phyloP scores from a whole-genome alignment of 495 filamentous ascomycete genomes.

The Tuber microsphaerosporum region DNA sequence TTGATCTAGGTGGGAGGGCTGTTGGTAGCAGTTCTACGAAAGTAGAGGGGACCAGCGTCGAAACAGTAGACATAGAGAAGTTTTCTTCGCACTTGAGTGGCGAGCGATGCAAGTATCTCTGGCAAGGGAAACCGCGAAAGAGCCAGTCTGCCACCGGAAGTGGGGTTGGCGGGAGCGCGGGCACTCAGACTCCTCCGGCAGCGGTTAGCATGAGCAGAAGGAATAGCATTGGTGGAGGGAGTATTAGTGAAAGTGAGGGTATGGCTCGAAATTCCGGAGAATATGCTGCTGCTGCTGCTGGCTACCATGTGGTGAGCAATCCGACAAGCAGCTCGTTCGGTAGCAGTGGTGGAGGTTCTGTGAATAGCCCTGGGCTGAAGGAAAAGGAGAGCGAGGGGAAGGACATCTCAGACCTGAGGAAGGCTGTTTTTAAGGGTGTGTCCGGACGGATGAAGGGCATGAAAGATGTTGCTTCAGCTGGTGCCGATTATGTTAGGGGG shows the following conservation, averaged over 20 bases:
- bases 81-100: conserved; percentile 71
- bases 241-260: conserved; percentile 59
- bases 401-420: conserved; percentile 48
- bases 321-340: conserved; percentile 25
- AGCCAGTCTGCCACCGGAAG: conserved; percentile 5
- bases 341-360: conserved; percentile 8
- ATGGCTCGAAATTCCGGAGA: conserved; percentile 18
- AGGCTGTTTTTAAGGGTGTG: conserved; percentile 68
- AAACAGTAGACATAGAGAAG: conserved; percentile 79
- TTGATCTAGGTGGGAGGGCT: conserved; percentile 89
- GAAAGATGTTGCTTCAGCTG: conserved; percentile 60
- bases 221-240: conserved; percentile 45
- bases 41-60: conserved; percentile 80
- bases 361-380: conserved; percentile 1
- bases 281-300: conserved; percentile 6
- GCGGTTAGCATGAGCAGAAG: conserved; percentile 36
- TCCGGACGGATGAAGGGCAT: conserved; percentile 63
- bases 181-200: conserved; percentile 25
- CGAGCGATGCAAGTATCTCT: conserved; percentile 81
- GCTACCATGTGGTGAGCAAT: conserved; percentile 12
- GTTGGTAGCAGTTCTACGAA: conserved; percentile 74
- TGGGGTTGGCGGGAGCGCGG: conserved; percentile 3
- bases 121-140: conserved; percentile 79
- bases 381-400: conserved; percentile 13
- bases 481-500: conserved; percentile 36